phyloP scores from a whole-genome alignment of 371 early-diverging fungal species.

The Neoconidiobolus thromboides region DNA sequence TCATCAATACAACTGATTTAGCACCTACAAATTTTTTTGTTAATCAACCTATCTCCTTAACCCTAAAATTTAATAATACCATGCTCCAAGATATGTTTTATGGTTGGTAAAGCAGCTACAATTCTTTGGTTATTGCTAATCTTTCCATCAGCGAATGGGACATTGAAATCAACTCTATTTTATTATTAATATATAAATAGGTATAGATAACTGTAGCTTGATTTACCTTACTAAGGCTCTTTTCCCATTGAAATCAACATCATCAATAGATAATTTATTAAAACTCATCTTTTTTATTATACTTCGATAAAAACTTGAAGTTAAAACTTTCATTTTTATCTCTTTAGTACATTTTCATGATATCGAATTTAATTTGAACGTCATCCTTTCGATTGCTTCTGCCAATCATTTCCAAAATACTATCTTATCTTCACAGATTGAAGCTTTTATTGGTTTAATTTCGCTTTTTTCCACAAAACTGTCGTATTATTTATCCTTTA shows the following conservation, averaged over 20 bases:
- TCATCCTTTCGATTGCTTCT: too few species aligned
- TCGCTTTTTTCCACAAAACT: too few species aligned
- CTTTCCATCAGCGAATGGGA: conserved; percentile 77
- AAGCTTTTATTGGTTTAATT: too few species aligned
- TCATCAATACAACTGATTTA: conserved; percentile 82
- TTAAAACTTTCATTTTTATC: too few species aligned
- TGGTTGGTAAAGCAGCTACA: conserved; percentile 88
- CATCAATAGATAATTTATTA: conserved; percentile 65
- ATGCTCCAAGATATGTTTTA: conserved; percentile 73
- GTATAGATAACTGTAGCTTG: neutral
- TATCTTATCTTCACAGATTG: too few species aligned
- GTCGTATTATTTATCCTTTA: too few species aligned
- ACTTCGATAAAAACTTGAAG: neutral
- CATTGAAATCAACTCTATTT: conserved; percentile 95
- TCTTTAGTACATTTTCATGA: too few species aligned
- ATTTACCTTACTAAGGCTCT: conserved; percentile 79
- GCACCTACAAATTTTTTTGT: conserved; percentile 30
- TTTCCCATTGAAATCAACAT: conserved; percentile 71
- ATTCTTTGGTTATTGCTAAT: conserved; percentile 97
- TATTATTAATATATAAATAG: neutral
- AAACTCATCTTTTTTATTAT: neutral
- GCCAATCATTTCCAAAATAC: too few species aligned
- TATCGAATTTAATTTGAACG: too few species aligned
- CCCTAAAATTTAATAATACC: conserved; percentile 19
- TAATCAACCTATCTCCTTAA: neutral